phyloP scores from a whole-genome alignment of 305 asterid genomes.

The Fraxinus latifolia region DNA sequence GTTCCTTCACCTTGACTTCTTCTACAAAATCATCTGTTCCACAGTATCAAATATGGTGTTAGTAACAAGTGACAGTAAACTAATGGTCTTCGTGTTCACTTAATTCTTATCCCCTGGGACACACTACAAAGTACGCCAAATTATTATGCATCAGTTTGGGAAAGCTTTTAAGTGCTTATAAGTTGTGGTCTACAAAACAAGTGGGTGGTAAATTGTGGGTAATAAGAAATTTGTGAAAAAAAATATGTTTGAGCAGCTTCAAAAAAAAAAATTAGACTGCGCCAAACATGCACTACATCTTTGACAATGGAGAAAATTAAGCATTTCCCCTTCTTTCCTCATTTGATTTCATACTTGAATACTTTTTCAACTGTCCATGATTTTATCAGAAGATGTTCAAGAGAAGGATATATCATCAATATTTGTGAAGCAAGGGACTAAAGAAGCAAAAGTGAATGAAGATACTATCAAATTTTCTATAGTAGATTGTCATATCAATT shows the following conservation, averaged over 20 bases:
- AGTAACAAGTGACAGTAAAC: not conserved
- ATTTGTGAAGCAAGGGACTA: not conserved
- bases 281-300: not conserved
- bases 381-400: not conserved
- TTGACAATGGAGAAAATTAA: not conserved
- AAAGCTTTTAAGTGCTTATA: not conserved
- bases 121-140: not conserved
- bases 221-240: not conserved
- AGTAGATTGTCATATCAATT: not conserved
- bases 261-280: not conserved
- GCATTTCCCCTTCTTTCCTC: not conserved
- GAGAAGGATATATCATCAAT: not conserved
- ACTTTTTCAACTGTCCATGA: not conserved
- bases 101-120: not conserved
- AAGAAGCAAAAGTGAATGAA: not conserved
- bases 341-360: not conserved
- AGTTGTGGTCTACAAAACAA: not conserved
- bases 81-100: not conserved
- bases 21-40: not conserved
- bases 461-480: not conserved
- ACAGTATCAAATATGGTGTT: not conserved
- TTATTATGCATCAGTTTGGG: not conserved
- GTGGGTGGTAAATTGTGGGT: not conserved
- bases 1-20: constrained; percentile 29
- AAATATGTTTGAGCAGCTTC: not conserved